These are phyloP conservation scores for Pleurozium schreberi DNA, from an alignment of 225 moss, liverwort and hornwort genomes.

Conservation along the genomic window DNA sequence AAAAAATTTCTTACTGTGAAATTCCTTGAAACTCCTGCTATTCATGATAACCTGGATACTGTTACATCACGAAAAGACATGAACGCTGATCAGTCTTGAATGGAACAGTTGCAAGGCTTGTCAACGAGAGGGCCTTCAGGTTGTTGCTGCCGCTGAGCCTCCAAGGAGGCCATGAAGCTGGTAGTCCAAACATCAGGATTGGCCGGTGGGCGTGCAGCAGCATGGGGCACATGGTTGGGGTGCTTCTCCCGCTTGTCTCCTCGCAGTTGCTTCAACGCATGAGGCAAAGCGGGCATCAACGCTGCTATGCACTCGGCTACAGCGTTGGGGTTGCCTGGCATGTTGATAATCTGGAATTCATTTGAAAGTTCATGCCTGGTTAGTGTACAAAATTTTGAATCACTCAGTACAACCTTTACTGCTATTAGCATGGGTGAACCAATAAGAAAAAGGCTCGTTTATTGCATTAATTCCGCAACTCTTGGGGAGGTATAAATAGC, in stretches of 20 bases:
- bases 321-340: slow-evolving; percentile 98
- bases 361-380: background rate
- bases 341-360: slow-evolving; percentile 70
- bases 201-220: background rate
- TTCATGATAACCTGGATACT: background rate
- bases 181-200: slow-evolving; percentile 72
- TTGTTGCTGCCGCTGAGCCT: background rate
- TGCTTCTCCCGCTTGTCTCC: slow-evolving; percentile 98
- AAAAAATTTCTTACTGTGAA: background rate
- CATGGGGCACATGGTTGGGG: slow-evolving; percentile 81
- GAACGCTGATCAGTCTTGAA: background rate
- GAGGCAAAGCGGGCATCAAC: slow-evolving; percentile 86
- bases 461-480: background rate
- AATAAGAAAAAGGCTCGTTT: background rate
- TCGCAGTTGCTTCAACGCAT: slow-evolving; percentile 78
- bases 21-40: background rate
- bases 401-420: background rate
- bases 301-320: slow-evolving; percentile 87
- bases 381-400: background rate
- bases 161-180: slow-evolving; percentile 46
- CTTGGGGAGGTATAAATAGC: background rate
- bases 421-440: background rate
- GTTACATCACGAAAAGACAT: too few relatives aligned
- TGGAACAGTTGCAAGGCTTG: slow-evolving; percentile 52
- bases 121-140: slow-evolving; percentile 16